phyloP scores from a whole-genome alignment of 148 eudicot species.

The Rhododendron vialii region DNA sequence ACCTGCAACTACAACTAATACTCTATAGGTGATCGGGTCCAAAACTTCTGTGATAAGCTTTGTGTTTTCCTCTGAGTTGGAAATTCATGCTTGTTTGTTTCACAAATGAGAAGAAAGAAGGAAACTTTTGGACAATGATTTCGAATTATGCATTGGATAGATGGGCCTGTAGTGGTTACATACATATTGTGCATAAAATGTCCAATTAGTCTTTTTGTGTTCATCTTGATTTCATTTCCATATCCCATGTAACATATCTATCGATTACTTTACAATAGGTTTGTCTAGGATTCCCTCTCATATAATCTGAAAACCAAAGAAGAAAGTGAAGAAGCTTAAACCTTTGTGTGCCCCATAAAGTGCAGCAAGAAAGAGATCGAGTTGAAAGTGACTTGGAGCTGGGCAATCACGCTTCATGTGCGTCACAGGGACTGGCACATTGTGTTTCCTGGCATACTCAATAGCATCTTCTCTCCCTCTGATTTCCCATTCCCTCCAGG shows the following conservation, averaged over 20 bases:
- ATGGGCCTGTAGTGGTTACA: not conserved
- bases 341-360: too few species aligned
- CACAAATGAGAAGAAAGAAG: not conserved
- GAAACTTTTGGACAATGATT: not conserved
- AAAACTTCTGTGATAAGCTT: not conserved
- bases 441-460: too few species aligned
- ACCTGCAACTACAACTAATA: too few species aligned
- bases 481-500: too few species aligned
- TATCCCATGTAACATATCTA: not conserved
- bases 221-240: not conserved
- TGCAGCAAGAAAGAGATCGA: too few species aligned
- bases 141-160: not conserved
- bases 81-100: not conserved
- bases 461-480: too few species aligned
- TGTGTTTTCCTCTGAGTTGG: not conserved
- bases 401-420: too few species aligned
- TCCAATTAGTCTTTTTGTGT: not conserved
- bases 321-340: too few species aligned
- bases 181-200: not conserved
- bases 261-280: not conserved
- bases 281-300: not conserved
- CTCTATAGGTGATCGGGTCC: not conserved
- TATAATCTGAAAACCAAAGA: too few species aligned
- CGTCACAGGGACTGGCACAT: too few species aligned
- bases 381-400: too few species aligned